phyloP scores from a whole-genome alignment of 2,329 filamentous ascomycete genomes.

The Trichoderma arundinaceum region DNA sequence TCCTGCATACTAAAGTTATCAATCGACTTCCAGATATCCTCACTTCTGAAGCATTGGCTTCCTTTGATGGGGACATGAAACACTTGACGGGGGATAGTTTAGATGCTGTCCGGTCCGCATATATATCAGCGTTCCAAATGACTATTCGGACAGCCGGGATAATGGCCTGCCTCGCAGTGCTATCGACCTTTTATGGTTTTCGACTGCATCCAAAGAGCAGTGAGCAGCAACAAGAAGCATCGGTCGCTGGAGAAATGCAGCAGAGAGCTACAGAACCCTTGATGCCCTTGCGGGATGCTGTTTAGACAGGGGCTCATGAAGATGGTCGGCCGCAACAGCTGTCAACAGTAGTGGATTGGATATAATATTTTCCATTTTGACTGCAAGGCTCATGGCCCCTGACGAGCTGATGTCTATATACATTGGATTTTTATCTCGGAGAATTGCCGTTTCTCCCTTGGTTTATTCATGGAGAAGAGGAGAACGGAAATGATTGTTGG shows the following conservation, averaged over 20 bases:
- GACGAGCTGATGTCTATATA: neutral
- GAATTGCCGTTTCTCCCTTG: neutral
- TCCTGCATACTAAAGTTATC: conserved; percentile 46
- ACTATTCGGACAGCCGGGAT: conserved; percentile 55
- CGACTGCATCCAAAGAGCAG: conserved; percentile 38
- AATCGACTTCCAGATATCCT: conserved; percentile 41
- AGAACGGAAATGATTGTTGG: too few species aligned
- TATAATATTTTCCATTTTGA: neutral
- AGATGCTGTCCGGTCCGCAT: conserved; percentile 46
- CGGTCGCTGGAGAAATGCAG: conserved; percentile 33
- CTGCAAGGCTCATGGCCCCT: neutral
- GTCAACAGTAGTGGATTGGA: neutral
- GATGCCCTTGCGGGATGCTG: neutral
- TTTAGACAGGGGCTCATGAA: neutral
- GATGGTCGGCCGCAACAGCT: neutral
- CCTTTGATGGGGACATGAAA: conserved; percentile 35
- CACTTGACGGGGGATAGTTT: conserved; percentile 41
- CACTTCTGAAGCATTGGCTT: conserved; percentile 40
- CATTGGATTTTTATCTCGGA: neutral
- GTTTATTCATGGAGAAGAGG: too few species aligned
- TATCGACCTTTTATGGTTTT: conserved; percentile 50
- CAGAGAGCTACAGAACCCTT: neutral
- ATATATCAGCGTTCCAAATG: conserved; percentile 52
- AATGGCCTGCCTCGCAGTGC: conserved; percentile 48
- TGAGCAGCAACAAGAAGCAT: conserved; percentile 35